Evolutionary conservation across 306 rosid species (phyloP).

Genomic region (Casuarina glauca): DNA sequence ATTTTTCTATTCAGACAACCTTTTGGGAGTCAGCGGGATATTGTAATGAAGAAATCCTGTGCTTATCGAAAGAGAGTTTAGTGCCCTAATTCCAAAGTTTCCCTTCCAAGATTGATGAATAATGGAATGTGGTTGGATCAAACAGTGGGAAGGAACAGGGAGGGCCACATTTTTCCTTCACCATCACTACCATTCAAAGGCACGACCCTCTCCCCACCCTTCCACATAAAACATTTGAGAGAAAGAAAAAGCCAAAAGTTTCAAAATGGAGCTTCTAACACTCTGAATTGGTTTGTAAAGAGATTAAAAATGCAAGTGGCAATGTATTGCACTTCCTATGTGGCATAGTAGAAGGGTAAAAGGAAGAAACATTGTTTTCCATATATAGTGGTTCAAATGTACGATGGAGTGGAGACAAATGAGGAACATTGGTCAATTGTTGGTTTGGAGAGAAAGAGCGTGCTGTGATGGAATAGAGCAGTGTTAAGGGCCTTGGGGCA

Average conservation of each 20-base stretch:
- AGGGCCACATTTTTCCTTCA: background rate
- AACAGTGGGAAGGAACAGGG: background rate
- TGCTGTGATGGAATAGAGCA: background rate
- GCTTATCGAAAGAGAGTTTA: background rate
- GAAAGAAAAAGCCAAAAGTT: background rate
- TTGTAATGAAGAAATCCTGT: background rate
- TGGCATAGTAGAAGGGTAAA: background rate
- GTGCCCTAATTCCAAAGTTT: background rate
- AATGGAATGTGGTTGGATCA: background rate
- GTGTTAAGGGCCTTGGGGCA: background rate
- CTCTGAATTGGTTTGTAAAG: background rate
- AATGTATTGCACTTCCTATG: background rate
- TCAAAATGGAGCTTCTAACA: background rate
- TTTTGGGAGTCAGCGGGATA: background rate
- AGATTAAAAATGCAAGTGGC: background rate
- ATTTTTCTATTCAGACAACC: background rate
- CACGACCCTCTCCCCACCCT: background rate
- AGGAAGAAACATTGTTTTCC: background rate
- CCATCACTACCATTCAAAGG: background rate
- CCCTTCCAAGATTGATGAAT: background rate
- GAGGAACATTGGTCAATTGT: background rate
- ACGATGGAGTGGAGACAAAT: background rate
- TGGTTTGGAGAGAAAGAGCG: background rate
- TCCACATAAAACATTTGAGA: no score
- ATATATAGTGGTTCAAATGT: background rate